Conservation (phyloP, 2,329 filamentous ascomycete species). For the Tolypocladium cylindrosporum region DNA sequence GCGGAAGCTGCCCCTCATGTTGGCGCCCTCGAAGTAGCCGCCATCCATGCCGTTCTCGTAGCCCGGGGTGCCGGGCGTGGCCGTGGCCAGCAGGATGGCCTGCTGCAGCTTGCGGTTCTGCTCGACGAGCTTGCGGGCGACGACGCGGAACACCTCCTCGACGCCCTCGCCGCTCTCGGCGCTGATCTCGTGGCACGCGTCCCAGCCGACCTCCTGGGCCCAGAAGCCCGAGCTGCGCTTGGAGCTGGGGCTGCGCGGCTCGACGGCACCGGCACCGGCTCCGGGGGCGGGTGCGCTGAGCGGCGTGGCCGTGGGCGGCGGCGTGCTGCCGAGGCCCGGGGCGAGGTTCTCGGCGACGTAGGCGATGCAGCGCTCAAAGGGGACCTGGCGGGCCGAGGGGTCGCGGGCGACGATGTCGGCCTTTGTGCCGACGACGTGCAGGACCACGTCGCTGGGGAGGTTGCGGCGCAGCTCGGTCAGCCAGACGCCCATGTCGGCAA, state of each 20-base stretch:
- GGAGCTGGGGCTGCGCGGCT: slow-evolving; percentile 50
- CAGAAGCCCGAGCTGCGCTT: slow-evolving; percentile 70
- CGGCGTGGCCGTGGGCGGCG: slow-evolving; percentile 51
- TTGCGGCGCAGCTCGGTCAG: slow-evolving; percentile 75
- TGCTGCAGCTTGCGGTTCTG: slow-evolving; percentile 55
- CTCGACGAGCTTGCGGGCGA: slow-evolving; percentile 52
- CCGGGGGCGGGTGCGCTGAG: slow-evolving; percentile 14
- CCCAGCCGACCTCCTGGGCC: slow-evolving; percentile 91
- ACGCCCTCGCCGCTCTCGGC: slow-evolving; percentile 92
- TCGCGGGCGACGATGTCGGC: slow-evolving; percentile 83
- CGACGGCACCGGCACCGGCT: slow-evolving; percentile 25
- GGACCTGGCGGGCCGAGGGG: slow-evolving; percentile 68
- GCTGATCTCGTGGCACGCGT: slow-evolving; percentile 93
- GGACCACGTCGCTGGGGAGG: slow-evolving; percentile 65
- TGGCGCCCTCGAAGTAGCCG: slow-evolving; percentile 41
- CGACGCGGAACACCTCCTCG: slow-evolving; percentile 82
- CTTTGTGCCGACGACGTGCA: slow-evolving; percentile 94
- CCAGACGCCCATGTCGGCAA: slow-evolving; percentile 89
- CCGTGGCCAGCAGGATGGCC: slow-evolving; percentile 44
- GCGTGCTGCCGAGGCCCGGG: slow-evolving; percentile 56
- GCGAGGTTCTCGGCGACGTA: slow-evolving; percentile 90
- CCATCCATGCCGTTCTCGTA: slow-evolving; percentile 34
- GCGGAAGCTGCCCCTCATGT: slow-evolving; percentile 41
- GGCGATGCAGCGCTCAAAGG: slow-evolving; percentile 90
- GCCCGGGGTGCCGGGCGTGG: slow-evolving; percentile 38